Conservation (phyloP, 2,329 filamentous ascomycete genomes). For the Aureobasidium namibiae region DNA sequence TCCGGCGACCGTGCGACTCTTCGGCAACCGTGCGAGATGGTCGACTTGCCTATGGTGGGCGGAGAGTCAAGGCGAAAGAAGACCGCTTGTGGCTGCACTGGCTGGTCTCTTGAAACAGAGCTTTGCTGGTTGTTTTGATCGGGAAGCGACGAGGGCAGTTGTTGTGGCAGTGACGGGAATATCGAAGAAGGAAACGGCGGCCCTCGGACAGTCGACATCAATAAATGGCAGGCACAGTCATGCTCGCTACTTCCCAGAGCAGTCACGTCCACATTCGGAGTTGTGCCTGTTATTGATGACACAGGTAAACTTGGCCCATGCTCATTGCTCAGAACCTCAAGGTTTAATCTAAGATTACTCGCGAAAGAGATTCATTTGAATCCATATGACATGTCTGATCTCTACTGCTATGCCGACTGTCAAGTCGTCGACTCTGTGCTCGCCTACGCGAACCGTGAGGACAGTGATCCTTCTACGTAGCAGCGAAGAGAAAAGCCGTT, state of each 20-base stretch:
- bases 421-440: not conserved
- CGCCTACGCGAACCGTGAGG: not conserved
- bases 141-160: not conserved
- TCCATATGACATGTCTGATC: not conserved
- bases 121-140: not conserved
- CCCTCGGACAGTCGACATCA: not conserved
- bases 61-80: not conserved
- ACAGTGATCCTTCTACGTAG: not conserved
- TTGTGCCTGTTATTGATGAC: not conserved
- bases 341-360: not conserved
- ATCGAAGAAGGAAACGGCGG: not conserved
- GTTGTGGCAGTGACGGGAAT: not conserved
- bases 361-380: not conserved
- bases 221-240: not conserved
- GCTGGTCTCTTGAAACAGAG: slow-evolving; percentile 1
- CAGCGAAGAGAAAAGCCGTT: not conserved
- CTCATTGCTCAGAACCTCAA: not conserved
- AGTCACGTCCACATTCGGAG: not conserved
- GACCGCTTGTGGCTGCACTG: not conserved
- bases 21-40: not conserved
- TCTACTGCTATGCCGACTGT: not conserved
- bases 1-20: not conserved
- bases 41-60: not conserved
- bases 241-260: not conserved
- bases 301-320: not conserved